Conservation (phyloP, 116 monocot species). For the Iris pallida region DNA sequence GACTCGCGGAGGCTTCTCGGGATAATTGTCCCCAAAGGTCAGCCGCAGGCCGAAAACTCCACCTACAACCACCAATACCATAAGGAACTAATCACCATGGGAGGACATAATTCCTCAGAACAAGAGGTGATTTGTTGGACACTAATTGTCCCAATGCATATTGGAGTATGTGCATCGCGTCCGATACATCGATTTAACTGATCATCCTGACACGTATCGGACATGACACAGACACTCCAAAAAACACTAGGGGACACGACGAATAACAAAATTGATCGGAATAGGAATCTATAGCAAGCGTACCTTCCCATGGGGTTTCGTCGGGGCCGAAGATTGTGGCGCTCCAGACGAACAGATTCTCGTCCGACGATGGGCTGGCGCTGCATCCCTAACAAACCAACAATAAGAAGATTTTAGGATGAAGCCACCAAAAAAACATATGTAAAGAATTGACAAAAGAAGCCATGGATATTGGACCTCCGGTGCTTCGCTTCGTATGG, state of each 20-base stretch:
- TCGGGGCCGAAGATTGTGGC: constrained; percentile 55
- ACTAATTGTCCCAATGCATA: too few species aligned
- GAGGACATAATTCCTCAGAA: too few species aligned
- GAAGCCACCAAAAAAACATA: too few species aligned
- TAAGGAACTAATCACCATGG: not conserved
- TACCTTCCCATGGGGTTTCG: constrained; percentile 59
- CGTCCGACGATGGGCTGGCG: constrained; percentile 49
- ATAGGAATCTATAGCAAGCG: not conserved
- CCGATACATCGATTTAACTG: too few species aligned
- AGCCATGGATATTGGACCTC: too few species aligned
- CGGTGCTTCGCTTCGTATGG: constrained; percentile 45
- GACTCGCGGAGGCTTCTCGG: constrained; percentile 55
- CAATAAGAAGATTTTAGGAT: too few species aligned
- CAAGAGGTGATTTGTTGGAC: too few species aligned
- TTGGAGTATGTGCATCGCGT: too few species aligned
- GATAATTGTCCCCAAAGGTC: constrained; percentile 49
- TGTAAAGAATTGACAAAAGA: too few species aligned
- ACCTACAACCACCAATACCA: constrained; percentile 16
- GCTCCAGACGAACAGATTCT: constrained; percentile 57
- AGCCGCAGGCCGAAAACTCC: constrained; percentile 47
- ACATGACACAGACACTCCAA: too few species aligned
- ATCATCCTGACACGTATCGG: too few species aligned
- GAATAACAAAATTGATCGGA: not conserved
- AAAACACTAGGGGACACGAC: too few species aligned
- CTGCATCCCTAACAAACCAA: constrained; percentile 66